Base-by-base conservation (phyloP, 2,329 filamentous ascomycete genomes). In the Rhinocladiella similis region DNA sequence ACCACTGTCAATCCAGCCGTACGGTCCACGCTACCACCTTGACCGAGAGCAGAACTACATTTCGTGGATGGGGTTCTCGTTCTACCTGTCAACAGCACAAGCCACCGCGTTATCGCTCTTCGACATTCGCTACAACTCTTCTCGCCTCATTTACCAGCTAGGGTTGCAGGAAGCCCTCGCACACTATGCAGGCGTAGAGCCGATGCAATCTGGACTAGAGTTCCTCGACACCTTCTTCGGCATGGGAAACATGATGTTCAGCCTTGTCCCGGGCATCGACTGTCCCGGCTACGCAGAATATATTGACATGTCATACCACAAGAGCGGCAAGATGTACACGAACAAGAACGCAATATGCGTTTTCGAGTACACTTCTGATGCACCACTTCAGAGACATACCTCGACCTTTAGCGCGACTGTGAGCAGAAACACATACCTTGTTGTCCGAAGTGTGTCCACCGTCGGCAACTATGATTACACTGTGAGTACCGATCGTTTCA, bases 401-500 rank as follows among this genome's bases (percentile, higher is more conserved):
- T 59, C 61, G 9, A 43, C 50, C 4, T 53, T 54, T 2, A 67
- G 70, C 43, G 67, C 68, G 1, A 70, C 66, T 27, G 63, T 68
- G n/a, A 66, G 66, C 9, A 68, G 66, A 50, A 72, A 70, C 50
- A 68, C 69, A 3, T 71, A 67, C 56, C 61, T 83, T 39, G 71
- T 72, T 0, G 68, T 83, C 2, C 72, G 80, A 0, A 73, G 70
- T 1, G 73, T 82, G 2, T 72, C 74, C 1, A 82, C 79, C 0
- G 75, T 83, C 2, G 80, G 79, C 1, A 83, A 83, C 67, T 83
- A 83, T 64, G 80, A 83, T 59, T 78, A 76, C 56, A 74, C 74
- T 25, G 54, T 57, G 9, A 51, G 58, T 46, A 25, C 22, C 7
- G 22, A 25, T 25, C 7, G 22, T 25, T 25, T 25, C 22, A 25